phyloP scores from a whole-genome alignment of 2,329 filamentous ascomycete species.

The Ceratocystis destructans region DNA sequence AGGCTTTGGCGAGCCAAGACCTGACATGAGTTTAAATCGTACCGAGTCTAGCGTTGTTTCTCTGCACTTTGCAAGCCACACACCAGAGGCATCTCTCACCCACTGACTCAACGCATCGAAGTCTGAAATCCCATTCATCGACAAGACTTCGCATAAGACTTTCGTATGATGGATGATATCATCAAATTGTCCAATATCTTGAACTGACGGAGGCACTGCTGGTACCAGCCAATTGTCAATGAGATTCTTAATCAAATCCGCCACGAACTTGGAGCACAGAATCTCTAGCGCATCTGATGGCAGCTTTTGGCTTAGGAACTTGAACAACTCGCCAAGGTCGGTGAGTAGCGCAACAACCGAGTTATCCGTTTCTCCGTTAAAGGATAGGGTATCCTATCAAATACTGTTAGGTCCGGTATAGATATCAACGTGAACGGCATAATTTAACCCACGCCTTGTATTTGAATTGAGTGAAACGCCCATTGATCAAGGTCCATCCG shows the following conservation, averaged over 20 bases:
- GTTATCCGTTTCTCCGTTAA: slow-evolving; percentile 32
- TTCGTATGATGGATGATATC: slow-evolving; percentile 50
- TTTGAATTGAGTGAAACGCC: slow-evolving; percentile 30
- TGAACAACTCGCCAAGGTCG: slow-evolving; percentile 40
- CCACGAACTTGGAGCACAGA: slow-evolving; percentile 57
- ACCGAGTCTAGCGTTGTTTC: slow-evolving; percentile 66
- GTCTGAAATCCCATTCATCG: slow-evolving; percentile 47
- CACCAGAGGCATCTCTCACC: slow-evolving; percentile 63
- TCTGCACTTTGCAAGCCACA: slow-evolving; percentile 75
- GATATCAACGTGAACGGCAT: background rate
- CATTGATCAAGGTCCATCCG: slow-evolving; percentile 36
- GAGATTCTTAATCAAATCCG: slow-evolving; percentile 51
- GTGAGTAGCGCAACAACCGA: slow-evolving; percentile 38
- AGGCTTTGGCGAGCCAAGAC: slow-evolving; percentile 48
- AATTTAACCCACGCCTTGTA: slow-evolving; percentile 28
- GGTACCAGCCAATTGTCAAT: slow-evolving; percentile 62
- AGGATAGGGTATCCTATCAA: slow-evolving; percentile 31
- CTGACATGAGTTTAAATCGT: slow-evolving; percentile 51
- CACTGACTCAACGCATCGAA: slow-evolving; percentile 57
- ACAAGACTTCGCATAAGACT: slow-evolving; percentile 50
- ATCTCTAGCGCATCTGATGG: slow-evolving; percentile 42
- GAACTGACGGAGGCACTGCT: slow-evolving; percentile 60
- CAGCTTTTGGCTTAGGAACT: slow-evolving; percentile 39
- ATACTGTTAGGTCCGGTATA: slow-evolving; percentile 21
- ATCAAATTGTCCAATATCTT: slow-evolving; percentile 59